A percentile compares a stretch with the other conserved stretches of the same genome.
These are phyloP conservation scores for Raffaelea ambrosiae DNA, from an alignment of 2,329 filamentous ascomycete species.

Conservation along the genomic window DNA sequence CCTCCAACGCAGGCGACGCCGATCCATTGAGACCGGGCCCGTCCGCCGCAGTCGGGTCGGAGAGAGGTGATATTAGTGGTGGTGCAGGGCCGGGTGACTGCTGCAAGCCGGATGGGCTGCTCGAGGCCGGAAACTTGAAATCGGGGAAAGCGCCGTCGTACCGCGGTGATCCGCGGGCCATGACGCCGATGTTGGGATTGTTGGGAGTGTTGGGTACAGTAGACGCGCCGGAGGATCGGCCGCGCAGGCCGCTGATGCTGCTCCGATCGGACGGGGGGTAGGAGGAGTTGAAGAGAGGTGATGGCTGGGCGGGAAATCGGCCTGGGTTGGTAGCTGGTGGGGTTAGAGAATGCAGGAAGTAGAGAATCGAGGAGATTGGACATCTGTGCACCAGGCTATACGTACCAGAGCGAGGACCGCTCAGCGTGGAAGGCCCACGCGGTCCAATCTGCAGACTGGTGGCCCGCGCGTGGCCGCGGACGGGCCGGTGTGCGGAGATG, in stretches of 20 bases:
- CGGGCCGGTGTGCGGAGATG: constrained; percentile 29
- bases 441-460: constrained; percentile 71
- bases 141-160: constrained; percentile 42
- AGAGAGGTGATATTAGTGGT: constrained; percentile 4
- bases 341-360: neutral
- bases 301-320: constrained; percentile 33
- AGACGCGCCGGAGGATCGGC: constrained; percentile 23
- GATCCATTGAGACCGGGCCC: too few relatives aligned
- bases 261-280: constrained; percentile 31
- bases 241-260: constrained; percentile 28
- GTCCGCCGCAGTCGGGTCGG: too few relatives aligned
- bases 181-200: constrained; percentile 16
- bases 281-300: constrained; percentile 47
- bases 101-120: constrained; percentile 20
- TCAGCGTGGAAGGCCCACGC: constrained; percentile 30
- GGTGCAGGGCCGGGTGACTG: constrained; percentile 26
- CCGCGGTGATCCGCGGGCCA: constrained; percentile 27
- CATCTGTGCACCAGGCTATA: too few relatives aligned
- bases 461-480: constrained; percentile 64
- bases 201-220: constrained; percentile 38
- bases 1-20: too few relatives aligned
- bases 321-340: constrained; percentile 30
- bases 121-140: constrained; percentile 46
- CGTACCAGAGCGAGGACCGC: constrained; percentile 30
- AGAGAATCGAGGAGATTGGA: too few relatives aligned